Base-by-base conservation (phyloP, 805 yeast genomes). In the Kluyveromyces wickerhamii region DNA sequence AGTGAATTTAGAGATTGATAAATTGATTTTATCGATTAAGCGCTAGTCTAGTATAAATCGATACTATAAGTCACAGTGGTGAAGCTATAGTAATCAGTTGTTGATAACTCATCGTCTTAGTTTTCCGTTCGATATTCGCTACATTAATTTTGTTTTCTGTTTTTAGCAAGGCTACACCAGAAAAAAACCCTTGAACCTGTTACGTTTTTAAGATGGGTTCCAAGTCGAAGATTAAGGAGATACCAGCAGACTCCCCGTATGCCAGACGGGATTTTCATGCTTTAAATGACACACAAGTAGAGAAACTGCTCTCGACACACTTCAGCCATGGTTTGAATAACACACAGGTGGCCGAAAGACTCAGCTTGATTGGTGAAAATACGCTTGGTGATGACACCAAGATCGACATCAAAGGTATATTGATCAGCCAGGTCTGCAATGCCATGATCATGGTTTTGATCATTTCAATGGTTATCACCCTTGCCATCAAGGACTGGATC, bases 401-500 rank as follows among this genome's bases (percentile, higher is more conserved):
- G 46, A 64, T 71, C 26, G 60, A 89, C 32, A 42, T 75, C 10
- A 58, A 71, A 63, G 79, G 83, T 49, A 89, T 92, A 51, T 39
- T 85, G 10, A 67, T 82, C 38, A 86, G 81, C 37, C 94, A 92
- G 56, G 77, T 85, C 52, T 87, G 83, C 48, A 94, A 92, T 59
- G 97, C 96, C 12, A 71, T 92, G 67, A 88, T 92, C 43, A 63
- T 92, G 52, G 69, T 92, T 38, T 69, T 92, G 47, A 78, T 88
- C 32, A 95, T 89, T 0, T 86, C 96, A 0, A 95, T 97, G 5
- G 71, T 72, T 3, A 71, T 92, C 31, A 76, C 94, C 40, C 82
- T 92, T 48, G 66, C 85, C 48, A 85, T 92, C 83, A 94, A 94
- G 18, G 94, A 92, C 60, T 76, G 79, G 42, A 96, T 92, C 52